These are phyloP conservation scores for Trypanosoma conorhini DNA, from an alignment of 208 protist species.

Conservation along the genomic window DNA sequence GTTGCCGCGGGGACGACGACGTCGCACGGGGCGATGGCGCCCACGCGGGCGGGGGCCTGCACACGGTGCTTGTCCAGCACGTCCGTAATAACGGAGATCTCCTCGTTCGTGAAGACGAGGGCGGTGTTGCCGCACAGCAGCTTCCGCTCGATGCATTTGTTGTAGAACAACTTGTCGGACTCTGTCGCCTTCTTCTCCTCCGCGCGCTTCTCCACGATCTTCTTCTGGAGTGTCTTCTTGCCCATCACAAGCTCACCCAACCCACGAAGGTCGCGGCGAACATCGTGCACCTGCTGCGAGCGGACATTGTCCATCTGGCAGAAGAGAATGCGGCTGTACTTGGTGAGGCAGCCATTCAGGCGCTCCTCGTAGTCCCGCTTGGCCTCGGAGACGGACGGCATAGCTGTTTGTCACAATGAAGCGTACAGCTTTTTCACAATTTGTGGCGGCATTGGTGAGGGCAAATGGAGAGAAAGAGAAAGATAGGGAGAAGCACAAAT, in stretches of 20 bases:
- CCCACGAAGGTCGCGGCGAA: conserved; percentile 95
- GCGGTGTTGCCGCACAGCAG: conserved; percentile 96
- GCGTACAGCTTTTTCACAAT: conserved; percentile 3
- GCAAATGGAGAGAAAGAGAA: conserved; percentile 20
- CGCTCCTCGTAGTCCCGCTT: conserved; percentile 93
- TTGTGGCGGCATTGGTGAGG: background rate
- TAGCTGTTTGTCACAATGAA: conserved; percentile 22
- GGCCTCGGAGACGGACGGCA: conserved; percentile 63
- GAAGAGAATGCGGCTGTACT: conserved; percentile 96
- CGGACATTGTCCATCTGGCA: conserved; percentile 98
- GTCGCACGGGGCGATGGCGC: conserved; percentile 96
- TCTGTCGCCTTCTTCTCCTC: conserved; percentile 44
- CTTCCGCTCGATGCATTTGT: conserved; percentile 49
- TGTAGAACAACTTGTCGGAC: conserved; percentile 62
- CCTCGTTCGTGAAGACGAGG: conserved; percentile 98
- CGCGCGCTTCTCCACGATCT: conserved; percentile 89
- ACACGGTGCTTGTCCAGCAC: conserved; percentile 91
- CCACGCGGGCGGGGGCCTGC: conserved; percentile 96
- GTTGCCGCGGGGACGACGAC: conserved; percentile 97
- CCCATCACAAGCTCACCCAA: conserved; percentile 97
- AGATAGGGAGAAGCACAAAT: conserved; percentile 7
- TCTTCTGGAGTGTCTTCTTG: conserved; percentile 99
- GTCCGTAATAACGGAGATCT: conserved; percentile 86
- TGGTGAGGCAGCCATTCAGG: conserved; percentile 88
- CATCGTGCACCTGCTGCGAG: conserved; percentile 97